Evolutionary conservation across 176 grass and related monocot genomes (phyloP).

Genomic region (Aechmea fasciata): DNA sequence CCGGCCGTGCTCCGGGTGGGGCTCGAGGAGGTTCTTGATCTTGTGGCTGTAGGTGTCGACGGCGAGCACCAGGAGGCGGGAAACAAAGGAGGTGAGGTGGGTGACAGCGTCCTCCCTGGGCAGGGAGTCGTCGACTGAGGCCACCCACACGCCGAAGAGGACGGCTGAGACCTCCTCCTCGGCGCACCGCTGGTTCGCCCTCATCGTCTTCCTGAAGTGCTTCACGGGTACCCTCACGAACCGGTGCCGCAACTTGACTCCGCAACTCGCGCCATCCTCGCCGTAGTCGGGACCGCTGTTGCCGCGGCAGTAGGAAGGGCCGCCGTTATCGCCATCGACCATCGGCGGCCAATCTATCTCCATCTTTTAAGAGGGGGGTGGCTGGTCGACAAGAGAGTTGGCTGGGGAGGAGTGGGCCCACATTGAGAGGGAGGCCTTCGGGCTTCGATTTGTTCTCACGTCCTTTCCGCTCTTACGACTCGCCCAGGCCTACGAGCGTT

Average conservation of each 20-base stretch:
- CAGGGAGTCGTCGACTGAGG: neutral
- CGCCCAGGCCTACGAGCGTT: too few species aligned
- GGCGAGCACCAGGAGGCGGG: slow-evolving; percentile 65
- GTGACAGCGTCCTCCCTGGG: slow-evolving; percentile 28
- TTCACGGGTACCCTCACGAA: slow-evolving; percentile 76
- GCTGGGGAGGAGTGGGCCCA: too few species aligned
- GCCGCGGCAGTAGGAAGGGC: neutral
- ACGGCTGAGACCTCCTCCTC: slow-evolving; percentile 81
- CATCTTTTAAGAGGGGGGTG: too few species aligned
- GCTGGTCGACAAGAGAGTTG: too few species aligned
- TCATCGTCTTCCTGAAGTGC: slow-evolving; percentile 60
- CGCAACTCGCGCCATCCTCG: slow-evolving; percentile 38
- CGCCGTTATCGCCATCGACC: neutral
- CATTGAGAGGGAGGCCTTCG: too few species aligned
- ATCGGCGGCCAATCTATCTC: too few species aligned
- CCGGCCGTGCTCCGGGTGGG: too few species aligned
- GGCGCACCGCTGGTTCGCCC: slow-evolving; percentile 50
- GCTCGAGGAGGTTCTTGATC: too few species aligned
- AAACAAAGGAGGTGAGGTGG: slow-evolving; percentile 70
- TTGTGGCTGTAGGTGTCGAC: too few species aligned
- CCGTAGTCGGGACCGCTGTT: slow-evolving; percentile 15
- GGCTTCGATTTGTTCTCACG: too few species aligned
- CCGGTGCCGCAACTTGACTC: slow-evolving; percentile 83
- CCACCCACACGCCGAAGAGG: slow-evolving; percentile 39
- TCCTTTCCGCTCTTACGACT: too few species aligned